phyloP scores from a whole-genome alignment of 768 basidiomycete genomes.

The Mycena pura region DNA sequence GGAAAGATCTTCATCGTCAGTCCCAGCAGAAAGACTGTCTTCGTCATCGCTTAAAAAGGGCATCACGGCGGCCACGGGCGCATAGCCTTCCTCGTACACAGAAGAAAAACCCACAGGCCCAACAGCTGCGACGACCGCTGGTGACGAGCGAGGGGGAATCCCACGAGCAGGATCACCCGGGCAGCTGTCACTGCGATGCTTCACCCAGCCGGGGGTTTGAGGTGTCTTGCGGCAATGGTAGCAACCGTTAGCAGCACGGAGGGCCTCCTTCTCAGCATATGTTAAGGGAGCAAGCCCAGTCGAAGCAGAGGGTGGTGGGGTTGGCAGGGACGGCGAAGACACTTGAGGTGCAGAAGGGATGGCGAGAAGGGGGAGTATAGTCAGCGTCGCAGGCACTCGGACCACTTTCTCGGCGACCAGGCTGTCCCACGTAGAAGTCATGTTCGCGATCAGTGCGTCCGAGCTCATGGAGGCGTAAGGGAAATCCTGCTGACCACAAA shows the following conservation, averaged over 20 bases:
- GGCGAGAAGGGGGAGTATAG: background rate
- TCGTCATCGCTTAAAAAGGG: background rate
- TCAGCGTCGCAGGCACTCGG: background rate
- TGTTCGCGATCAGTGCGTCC: background rate
- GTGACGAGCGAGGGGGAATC: background rate
- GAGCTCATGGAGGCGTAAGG: background rate
- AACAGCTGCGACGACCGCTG: background rate
- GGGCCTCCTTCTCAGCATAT: background rate
- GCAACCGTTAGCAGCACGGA: background rate
- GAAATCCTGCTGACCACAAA: background rate
- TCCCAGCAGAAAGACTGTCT: background rate
- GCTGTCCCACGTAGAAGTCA: background rate
- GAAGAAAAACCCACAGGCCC: background rate
- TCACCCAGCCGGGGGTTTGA: background rate
- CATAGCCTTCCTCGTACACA: background rate
- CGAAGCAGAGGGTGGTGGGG: background rate
- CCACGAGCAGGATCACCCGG: background rate
- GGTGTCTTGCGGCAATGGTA: constrained; percentile 5
- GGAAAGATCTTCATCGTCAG: background rate
- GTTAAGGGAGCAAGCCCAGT: background rate
- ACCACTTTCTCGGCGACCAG: background rate
- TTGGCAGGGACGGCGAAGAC: background rate
- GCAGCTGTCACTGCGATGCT: constrained; percentile 7
- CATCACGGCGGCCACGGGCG: background rate
- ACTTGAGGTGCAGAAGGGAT: background rate